Conservation (phyloP, 1,284 basidiomycete genomes). For the Ustilago curta region DNA sequence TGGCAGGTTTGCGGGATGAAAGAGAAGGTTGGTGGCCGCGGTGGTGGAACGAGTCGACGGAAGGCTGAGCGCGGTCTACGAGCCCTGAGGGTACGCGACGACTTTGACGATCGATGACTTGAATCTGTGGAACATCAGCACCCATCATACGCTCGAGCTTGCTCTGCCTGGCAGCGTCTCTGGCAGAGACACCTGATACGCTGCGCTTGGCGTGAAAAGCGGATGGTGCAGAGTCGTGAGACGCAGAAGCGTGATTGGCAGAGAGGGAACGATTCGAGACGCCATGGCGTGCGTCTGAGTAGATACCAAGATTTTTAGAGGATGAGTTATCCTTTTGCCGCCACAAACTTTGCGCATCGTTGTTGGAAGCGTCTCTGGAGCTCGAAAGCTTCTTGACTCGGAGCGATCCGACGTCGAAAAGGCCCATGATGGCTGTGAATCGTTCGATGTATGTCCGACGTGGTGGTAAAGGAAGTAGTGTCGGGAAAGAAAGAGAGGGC, state of each 20-base stretch:
- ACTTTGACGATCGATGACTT: slow-evolving; percentile 37
- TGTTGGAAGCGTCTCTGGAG: slow-evolving; percentile 14
- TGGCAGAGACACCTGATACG: slow-evolving; percentile 24
- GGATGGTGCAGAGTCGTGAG: not conserved
- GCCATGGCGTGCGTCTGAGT: slow-evolving; percentile 19
- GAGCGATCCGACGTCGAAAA: slow-evolving; percentile 48
- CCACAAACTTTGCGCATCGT: slow-evolving; percentile 12
- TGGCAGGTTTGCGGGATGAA: slow-evolving; percentile 8
- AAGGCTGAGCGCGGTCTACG: slow-evolving; percentile 7
- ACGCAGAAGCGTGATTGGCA: slow-evolving; percentile 19
- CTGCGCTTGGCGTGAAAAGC: slow-evolving; percentile 26
- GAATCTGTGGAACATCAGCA: slow-evolving; percentile 42
- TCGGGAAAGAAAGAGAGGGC: not conserved
- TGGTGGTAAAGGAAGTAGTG: not conserved
- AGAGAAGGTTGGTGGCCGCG: slow-evolving; percentile 11
- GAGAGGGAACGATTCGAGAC: slow-evolving; percentile 37
- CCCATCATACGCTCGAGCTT: slow-evolving; percentile 63
- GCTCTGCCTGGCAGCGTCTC: slow-evolving; percentile 31
- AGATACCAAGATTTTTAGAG: slow-evolving; percentile 22
- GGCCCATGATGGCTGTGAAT: slow-evolving; percentile 28
- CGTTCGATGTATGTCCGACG: not conserved
- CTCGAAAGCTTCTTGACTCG: slow-evolving; percentile 28
- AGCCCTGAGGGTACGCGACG: slow-evolving; percentile 20
- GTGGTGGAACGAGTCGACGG: slow-evolving; percentile 20
- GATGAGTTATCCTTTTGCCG: slow-evolving; percentile 24